A percentile compares a stretch with the other conserved stretches of the same genome.
phyloP scores from a whole-genome alignment of 352 stramenopile genomes.

The Elongisporangium anandrum region DNA sequence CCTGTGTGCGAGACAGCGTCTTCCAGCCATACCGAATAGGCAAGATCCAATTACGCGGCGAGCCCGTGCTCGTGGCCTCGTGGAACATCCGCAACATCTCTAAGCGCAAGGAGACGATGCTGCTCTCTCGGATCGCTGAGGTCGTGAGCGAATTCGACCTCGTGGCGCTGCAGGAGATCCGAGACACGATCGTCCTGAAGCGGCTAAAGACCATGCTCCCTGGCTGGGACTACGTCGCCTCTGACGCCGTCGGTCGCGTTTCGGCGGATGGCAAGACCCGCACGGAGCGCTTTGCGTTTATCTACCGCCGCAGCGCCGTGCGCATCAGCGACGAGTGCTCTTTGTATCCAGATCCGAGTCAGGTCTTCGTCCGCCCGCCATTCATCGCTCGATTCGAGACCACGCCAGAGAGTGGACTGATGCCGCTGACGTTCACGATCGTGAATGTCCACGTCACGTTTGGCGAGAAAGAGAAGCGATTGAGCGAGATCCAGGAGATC shows the following conservation, averaged over 20 bases:
- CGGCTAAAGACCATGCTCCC: constrained; percentile 45
- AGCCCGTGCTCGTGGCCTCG: constrained; percentile 44
- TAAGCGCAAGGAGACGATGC: constrained; percentile 25
- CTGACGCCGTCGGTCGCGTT: constrained; percentile 22
- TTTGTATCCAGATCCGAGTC: constrained; percentile 9
- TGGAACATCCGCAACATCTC: constrained; percentile 81
- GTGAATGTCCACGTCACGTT: constrained; percentile 59
- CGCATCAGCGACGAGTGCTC: constrained; percentile 17
- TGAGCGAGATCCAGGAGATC: constrained; percentile 32
- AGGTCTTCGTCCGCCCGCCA: constrained; percentile 25
- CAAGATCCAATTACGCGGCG: background rate
- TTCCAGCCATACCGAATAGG: constrained; percentile 7
- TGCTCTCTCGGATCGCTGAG: constrained; percentile 40
- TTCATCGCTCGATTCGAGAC: constrained; percentile 43
- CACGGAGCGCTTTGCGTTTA: constrained; percentile 46
- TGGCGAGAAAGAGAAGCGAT: constrained; percentile 16
- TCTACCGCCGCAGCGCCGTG: constrained; percentile 38
- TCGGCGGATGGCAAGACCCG: constrained; percentile 18
- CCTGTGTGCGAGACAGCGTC: constrained; percentile 27
- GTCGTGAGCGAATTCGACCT: constrained; percentile 60
- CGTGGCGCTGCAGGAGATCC: constrained; percentile 62
- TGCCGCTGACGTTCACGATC: constrained; percentile 27
- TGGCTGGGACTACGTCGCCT: constrained; percentile 59
- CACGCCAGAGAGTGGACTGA: constrained; percentile 5
- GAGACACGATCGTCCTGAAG: constrained; percentile 59